Percentiles rank a stretch among this genome's conserved stretches.
These are phyloP conservation scores for Solanum virginianum DNA, from an alignment of 257 asterid species.

Conservation along the genomic window DNA sequence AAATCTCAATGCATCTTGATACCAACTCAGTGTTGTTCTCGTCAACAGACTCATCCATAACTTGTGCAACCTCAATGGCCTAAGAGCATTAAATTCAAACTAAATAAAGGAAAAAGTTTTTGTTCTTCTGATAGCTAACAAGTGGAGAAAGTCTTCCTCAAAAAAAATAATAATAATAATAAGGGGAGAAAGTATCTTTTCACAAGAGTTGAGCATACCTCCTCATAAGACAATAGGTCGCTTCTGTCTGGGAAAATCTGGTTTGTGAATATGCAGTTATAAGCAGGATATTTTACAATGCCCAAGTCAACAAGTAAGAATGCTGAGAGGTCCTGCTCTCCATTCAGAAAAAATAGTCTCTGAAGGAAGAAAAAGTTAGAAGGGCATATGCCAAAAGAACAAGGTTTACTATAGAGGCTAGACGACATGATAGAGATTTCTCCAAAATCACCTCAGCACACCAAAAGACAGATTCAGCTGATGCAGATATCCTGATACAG, in stretches of 20 bases:
- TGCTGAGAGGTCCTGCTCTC: slow-evolving; percentile 88
- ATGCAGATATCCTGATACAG: slow-evolving; percentile 53
- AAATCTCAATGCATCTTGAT: slow-evolving; percentile 57
- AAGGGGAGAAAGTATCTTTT: not conserved
- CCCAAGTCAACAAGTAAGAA: slow-evolving; percentile 87
- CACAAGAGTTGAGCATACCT: slow-evolving; percentile 34
- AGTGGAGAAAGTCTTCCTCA: not conserved
- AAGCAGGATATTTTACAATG: slow-evolving; percentile 71
- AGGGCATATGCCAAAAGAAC: not conserved
- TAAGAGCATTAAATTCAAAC: slow-evolving; percentile 14
- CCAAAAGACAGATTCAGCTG: slow-evolving; percentile 78
- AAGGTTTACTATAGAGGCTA: not conserved
- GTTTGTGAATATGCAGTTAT: slow-evolving; percentile 56
- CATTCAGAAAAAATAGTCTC: slow-evolving; percentile 97
- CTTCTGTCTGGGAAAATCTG: slow-evolving; percentile 48
- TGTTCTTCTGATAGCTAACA: not conserved
- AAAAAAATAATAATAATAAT: not conserved
- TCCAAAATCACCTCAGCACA: slow-evolving; percentile 67
- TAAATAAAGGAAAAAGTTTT: not conserved
- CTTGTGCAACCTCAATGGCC: slow-evolving; percentile 90
- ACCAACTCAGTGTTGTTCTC: slow-evolving; percentile 46
- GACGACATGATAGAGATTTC: not conserved
- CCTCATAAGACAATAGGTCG: slow-evolving; percentile 73
- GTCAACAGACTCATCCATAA: slow-evolving; percentile 71
- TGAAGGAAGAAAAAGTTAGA: slow-evolving; percentile 21